Percentiles rank a stretch among this genome's conserved stretches.
phyloP scores from a whole-genome alignment of 495 filamentous ascomycete species.

The Lentithecium fluviatile region DNA sequence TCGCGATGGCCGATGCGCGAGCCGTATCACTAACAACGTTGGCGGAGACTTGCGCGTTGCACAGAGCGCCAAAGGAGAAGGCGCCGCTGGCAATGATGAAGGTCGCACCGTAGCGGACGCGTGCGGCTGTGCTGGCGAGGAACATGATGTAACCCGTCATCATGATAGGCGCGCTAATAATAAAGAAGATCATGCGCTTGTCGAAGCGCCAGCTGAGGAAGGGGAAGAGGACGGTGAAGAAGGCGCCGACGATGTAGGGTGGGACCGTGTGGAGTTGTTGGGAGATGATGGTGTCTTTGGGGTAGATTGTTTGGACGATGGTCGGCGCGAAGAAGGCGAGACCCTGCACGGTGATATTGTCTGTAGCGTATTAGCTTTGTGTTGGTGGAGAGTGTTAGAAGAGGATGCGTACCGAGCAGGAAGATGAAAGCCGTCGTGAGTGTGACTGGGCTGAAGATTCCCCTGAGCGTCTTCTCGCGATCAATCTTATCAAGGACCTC shows the following conservation, averaged over 20 bases:
- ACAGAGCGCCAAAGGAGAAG: constrained; percentile 59
- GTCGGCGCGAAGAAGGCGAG: constrained; percentile 72
- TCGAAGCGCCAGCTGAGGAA: constrained; percentile 61
- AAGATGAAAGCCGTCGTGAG: constrained; percentile 51
- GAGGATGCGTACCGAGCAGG: constrained; percentile 40
- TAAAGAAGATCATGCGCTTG: constrained; percentile 50
- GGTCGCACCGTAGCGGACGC: constrained; percentile 66
- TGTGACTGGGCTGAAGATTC: constrained; percentile 54
- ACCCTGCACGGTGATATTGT: constrained; percentile 58
- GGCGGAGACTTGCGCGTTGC: constrained; percentile 64
- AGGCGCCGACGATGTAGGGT: constrained; percentile 66
- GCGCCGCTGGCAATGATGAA: constrained; percentile 65
- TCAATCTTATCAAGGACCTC: constrained; percentile 58
- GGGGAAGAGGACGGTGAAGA: constrained; percentile 64
- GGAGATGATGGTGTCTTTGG: constrained; percentile 52
- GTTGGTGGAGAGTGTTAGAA: not conserved
- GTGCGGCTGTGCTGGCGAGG: constrained; percentile 53
- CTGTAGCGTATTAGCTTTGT: not conserved
- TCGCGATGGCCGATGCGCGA: constrained; percentile 62
- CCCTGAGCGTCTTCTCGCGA: constrained; percentile 46
- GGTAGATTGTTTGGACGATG: constrained; percentile 65
- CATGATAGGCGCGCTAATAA: constrained; percentile 52
- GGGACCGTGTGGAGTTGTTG: constrained; percentile 73
- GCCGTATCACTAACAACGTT: constrained; percentile 73
- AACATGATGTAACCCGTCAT: constrained; percentile 74